Evolutionary conservation across 2,329 filamentous ascomycete genomes (phyloP).

Genomic region (Orbilia oligospora): DNA sequence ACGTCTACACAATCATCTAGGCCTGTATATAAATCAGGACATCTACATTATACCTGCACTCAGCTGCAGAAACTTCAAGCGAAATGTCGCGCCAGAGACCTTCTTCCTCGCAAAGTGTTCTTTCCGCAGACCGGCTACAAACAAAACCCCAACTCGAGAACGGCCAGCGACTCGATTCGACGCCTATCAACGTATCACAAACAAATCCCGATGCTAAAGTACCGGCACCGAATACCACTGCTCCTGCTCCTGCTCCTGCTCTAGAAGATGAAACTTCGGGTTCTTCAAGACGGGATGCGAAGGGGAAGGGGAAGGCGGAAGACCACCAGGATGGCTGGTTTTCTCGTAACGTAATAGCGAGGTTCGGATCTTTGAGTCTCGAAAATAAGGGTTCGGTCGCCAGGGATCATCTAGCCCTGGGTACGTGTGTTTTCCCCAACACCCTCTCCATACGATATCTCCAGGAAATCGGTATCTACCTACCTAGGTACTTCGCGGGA

Average conservation of each 20-base stretch:
- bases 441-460: conserved; percentile 9
- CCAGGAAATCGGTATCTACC: conserved; percentile 5
- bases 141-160: conserved; percentile 12
- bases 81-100: conserved; percentile 56
- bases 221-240: background rate
- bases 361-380: conserved; percentile 75
- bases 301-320: conserved; percentile 52
- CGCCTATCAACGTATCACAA: conserved; percentile 29
- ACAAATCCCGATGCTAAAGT: conserved; percentile 31
- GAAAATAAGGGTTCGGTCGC: conserved; percentile 90
- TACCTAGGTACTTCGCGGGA: conserved; percentile 26
- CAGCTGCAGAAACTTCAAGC: background rate
- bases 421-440: conserved; percentile 68
- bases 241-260: background rate
- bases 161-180: conserved; percentile 21
- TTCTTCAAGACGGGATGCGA: conserved; percentile 46
- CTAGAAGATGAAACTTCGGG: conserved; percentile 31
- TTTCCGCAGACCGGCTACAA: conserved; percentile 29
- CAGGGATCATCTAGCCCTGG: conserved; percentile 83
- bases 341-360: conserved; percentile 39
- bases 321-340: conserved; percentile 45
- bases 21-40: background rate
- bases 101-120: conserved; percentile 26
- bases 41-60: background rate
- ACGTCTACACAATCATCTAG: background rate